Base-by-base conservation (phyloP, 2,329 filamentous ascomycete genomes). In the Dichotomopilus funicola region DNA sequence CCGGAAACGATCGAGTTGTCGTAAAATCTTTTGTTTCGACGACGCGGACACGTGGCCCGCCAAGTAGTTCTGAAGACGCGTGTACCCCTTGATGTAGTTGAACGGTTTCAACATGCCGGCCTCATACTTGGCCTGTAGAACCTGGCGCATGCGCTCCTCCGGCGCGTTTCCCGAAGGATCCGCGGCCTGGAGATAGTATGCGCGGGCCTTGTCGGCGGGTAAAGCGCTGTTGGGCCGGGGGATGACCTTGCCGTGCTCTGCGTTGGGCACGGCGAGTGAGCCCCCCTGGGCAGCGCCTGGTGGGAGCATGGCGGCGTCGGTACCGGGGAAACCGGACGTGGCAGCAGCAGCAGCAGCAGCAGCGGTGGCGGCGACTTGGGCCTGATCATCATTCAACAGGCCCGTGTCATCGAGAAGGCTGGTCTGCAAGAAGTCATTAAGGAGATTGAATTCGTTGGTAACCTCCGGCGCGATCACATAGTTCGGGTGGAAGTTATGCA, bases 31-130 rank as follows among this genome's bases (percentile, higher is more conserved):
- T 65, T 95, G 87, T 59, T 94, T 91, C 19, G 89, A 94, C 12
- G 82, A 77, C 31, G 87, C 82, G 52, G 89, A 85, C 68, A 97
- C 87, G 68, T 97, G 86, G 57, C 85, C 83, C 66, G 96, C 91
- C 78, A 99, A 91, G 70, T 96, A 99, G 60, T 87, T 85, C 60
- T 91, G 89, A 48, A 99, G 76, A 36, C 91, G 83, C 9, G 90
- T 87, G 70, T 99, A 99, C 10, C 94, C 94, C 67, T 95, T 95
- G 64, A 97, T 89, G 71, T 99, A 99, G 74, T 97, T 97, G 79
- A 99, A 99, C 1, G 94, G 94, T 67, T 91, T 94, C 56, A 99
- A 77, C 66, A 99, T 79, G 1, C 94, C 94, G 0, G 94, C 94
- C 63, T 97, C 91, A 72, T 96, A 95, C 72, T 99, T 99, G 60